These are phyloP conservation scores for Dispira simplex DNA, from an alignment of 192 early-diverging fungal genomes.

Conservation along the genomic window DNA sequence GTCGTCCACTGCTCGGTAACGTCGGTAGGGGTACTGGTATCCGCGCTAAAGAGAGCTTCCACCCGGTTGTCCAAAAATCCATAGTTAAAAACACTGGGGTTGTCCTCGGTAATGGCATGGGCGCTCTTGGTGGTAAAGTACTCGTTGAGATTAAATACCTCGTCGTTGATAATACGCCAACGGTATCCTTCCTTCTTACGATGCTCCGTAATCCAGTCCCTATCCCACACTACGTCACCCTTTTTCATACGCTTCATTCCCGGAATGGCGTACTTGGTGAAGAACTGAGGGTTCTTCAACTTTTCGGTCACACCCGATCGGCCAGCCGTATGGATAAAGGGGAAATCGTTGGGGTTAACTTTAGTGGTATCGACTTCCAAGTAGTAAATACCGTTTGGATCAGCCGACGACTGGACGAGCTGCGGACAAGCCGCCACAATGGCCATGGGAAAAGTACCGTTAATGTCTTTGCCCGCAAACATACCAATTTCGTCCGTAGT, in stretches of 20 bases:
- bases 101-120: constrained; percentile 26
- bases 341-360: constrained; percentile 13
- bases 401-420: constrained; percentile 18
- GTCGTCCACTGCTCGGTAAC: constrained; percentile 35
- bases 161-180: constrained; percentile 41
- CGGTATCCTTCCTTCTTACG: constrained; percentile 26
- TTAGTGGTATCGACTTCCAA: constrained; percentile 17
- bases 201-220: constrained; percentile 28
- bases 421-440: constrained; percentile 37
- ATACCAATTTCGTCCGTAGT: constrained; percentile 21
- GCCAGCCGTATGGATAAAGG: neutral
- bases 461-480: constrained; percentile 47
- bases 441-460: constrained; percentile 42
- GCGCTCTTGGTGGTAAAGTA: constrained; percentile 32
- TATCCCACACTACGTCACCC: constrained; percentile 39
- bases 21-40: constrained; percentile 34
- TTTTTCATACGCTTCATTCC: constrained; percentile 16
- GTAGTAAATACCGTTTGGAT: constrained; percentile 23
- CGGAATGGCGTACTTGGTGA: neutral
- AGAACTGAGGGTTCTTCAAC: constrained; percentile 16
- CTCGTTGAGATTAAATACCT: constrained; percentile 44
- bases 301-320: neutral
- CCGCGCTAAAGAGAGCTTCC: constrained; percentile 40
- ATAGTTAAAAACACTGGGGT: constrained; percentile 25
- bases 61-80: constrained; percentile 38